phyloP scores from a whole-genome alignment of 306 rosid genomes.

The Glycine latifolia region DNA sequence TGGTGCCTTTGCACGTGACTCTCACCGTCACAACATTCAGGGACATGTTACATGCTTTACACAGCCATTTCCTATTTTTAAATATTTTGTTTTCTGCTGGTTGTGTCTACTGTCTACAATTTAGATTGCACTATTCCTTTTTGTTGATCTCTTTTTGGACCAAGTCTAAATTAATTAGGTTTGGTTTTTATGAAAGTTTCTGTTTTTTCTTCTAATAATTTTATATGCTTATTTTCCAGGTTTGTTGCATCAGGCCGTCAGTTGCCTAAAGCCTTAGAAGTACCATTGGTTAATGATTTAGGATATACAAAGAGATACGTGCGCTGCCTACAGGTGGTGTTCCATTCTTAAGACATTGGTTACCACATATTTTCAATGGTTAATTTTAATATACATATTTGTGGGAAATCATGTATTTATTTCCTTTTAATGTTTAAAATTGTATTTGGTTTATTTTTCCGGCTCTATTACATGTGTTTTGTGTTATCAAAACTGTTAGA shows the following conservation, averaged over 20 bases:
- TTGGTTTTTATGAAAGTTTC: conserved; percentile 16
- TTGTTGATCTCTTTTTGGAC: conserved; percentile 28
- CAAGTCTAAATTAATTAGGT: conserved; percentile 26
- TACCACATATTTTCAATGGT: background rate
- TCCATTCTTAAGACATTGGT: conserved; percentile 13
- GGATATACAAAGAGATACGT: conserved; percentile 99
- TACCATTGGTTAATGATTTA: conserved; percentile 98
- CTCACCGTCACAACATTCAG: conserved; percentile 1
- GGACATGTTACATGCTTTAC: background rate
- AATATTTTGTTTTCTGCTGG: background rate
- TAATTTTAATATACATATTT: conserved; percentile 20
- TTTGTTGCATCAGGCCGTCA: conserved; percentile 93
- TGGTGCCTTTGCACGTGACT: conserved; percentile 16
- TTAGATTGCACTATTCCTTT: background rate
- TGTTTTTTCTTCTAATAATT: background rate
- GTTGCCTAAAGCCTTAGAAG: conserved; percentile 97
- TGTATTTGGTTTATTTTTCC: background rate
- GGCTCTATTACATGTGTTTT: background rate
- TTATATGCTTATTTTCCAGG: conserved; percentile 57
- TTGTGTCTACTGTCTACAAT: conserved; percentile 4
- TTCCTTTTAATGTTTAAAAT: conserved; percentile 28
- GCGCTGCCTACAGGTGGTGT: conserved; percentile 94
- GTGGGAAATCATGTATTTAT: background rate
- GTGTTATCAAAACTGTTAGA: too few relatives aligned
- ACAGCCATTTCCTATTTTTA: conserved; percentile 22